Conservation (phyloP, 768 basidiomycete genomes). For the Clitopilus passeckerianus region DNA sequence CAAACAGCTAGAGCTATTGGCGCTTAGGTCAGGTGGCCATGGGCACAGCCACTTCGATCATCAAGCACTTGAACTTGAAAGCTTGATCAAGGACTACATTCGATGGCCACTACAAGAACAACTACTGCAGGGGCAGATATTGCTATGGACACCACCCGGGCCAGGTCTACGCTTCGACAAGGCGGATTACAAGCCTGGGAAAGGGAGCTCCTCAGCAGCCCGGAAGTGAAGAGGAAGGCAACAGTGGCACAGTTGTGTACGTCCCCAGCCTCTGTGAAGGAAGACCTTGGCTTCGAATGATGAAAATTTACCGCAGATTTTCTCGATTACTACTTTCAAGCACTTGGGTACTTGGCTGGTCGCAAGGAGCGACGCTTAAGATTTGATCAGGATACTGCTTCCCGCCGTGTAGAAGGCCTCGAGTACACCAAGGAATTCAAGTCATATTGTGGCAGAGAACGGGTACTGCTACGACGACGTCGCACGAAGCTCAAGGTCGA, state of each 20-base stretch:
- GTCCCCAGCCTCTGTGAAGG: conserved; percentile 20
- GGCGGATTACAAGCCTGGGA: conserved; percentile 76
- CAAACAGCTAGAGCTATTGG: no score
- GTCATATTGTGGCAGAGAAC: conserved; percentile 91
- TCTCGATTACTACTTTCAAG: conserved; percentile 97
- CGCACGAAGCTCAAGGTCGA: conserved; percentile 90
- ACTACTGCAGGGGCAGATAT: conserved; percentile 49
- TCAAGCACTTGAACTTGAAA: no score
- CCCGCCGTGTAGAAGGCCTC: conserved; percentile 49
- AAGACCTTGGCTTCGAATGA: conserved; percentile 1
- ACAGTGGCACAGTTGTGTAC: conserved; percentile 95
- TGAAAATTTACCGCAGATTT: conserved; percentile 56
- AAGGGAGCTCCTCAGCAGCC: conserved; percentile 72
- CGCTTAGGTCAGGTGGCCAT: no score
- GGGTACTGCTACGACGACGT: conserved; percentile 87
- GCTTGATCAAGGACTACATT: no score
- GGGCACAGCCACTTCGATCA: no score
- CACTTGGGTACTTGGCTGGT: conserved; percentile 81
- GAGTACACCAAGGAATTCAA: conserved; percentile 80
- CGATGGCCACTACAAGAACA: conserved; percentile 74
- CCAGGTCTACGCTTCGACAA: conserved; percentile 49
- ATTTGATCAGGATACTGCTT: conserved; percentile 79
- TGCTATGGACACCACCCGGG: conserved; percentile 63
- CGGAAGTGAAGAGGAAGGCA: conserved; percentile 91
- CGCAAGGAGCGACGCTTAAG: conserved; percentile 79